phyloP scores from a whole-genome alignment of 495 filamentous ascomycete genomes.

The Trichoderma erinaceum region DNA sequence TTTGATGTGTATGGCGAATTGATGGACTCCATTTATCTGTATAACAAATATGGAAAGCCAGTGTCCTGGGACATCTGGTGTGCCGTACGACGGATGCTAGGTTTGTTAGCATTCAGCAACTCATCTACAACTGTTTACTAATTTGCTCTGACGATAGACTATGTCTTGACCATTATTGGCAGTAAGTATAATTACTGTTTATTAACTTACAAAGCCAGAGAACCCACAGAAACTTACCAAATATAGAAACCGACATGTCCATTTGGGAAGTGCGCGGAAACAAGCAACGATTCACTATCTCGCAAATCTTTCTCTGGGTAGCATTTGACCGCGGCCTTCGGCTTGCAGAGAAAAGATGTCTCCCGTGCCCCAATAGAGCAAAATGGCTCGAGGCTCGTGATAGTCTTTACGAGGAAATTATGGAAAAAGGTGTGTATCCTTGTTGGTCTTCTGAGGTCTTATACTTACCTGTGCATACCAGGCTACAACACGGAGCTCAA shows the following conservation, averaged over 20 bases:
- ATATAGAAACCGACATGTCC: constrained; percentile 60
- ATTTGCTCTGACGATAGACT: constrained; percentile 28
- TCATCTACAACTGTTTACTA: constrained; percentile 11
- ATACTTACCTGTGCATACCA: constrained; percentile 11
- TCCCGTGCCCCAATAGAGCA: constrained; percentile 60
- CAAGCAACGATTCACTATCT: constrained; percentile 68
- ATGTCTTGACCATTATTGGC: constrained; percentile 47
- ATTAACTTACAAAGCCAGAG: not conserved
- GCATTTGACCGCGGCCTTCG: constrained; percentile 66
- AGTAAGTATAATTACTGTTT: constrained; percentile 23
- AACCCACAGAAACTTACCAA: constrained; percentile 11
- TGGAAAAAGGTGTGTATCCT: constrained; percentile 47
- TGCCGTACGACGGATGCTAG: constrained; percentile 51
- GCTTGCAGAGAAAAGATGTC: constrained; percentile 60
- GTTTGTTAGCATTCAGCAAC: constrained; percentile 21
- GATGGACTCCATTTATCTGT: constrained; percentile 68
- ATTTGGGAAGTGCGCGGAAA: constrained; percentile 72
- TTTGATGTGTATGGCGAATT: constrained; percentile 73
- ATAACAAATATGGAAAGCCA: constrained; percentile 72
- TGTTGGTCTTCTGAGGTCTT: not conserved
- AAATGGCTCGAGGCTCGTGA: constrained; percentile 59
- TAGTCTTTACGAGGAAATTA: constrained; percentile 63
- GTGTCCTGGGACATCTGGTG: constrained; percentile 68
- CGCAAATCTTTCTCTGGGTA: constrained; percentile 72
- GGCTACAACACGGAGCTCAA: constrained; percentile 57